phyloP scores from a whole-genome alignment of 2,329 filamentous ascomycete species.

The Uncinocarpus reesii region DNA sequence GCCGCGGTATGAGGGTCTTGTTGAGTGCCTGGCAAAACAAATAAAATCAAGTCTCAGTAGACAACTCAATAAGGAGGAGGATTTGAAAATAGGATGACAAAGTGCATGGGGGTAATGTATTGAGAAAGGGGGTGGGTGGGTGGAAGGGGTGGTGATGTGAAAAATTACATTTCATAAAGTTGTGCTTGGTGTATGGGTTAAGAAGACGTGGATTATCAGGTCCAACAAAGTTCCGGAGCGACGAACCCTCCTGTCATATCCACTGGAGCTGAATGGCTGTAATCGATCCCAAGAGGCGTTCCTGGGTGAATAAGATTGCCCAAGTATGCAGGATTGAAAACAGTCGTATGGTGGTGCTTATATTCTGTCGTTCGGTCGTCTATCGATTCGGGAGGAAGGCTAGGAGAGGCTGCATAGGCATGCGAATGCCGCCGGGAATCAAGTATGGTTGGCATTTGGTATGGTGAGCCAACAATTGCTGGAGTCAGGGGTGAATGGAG shows the following conservation, averaged over 20 bases:
- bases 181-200: not conserved
- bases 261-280: conserved; percentile 27
- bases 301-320: conserved; percentile 27
- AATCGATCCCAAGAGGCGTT: conserved; percentile 23
- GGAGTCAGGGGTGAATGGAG: conserved; percentile 33
- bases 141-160: not conserved
- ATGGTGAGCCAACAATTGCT: conserved; percentile 30
- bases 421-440: conserved; percentile 28
- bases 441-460: conserved; percentile 27
- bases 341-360: conserved; percentile 25
- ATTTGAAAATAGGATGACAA: not conserved
- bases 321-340: conserved; percentile 31
- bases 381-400: conserved; percentile 29
- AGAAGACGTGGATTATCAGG: conserved; percentile 19
- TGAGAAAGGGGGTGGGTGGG: not conserved
- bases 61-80: not conserved
- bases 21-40: conserved; percentile 9
- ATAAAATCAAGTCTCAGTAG: conserved; percentile 10
- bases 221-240: conserved; percentile 30
- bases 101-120: not conserved
- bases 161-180: not conserved
- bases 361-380: conserved; percentile 25
- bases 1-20: conserved; percentile 3
- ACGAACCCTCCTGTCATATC: conserved; percentile 27
- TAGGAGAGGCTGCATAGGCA: conserved; percentile 30